A percentile compares a stretch with the other conserved stretches of the same genome.
phyloP scores from a whole-genome alignment of 2,329 filamentous ascomycete species.

The Xylaria sp. region DNA sequence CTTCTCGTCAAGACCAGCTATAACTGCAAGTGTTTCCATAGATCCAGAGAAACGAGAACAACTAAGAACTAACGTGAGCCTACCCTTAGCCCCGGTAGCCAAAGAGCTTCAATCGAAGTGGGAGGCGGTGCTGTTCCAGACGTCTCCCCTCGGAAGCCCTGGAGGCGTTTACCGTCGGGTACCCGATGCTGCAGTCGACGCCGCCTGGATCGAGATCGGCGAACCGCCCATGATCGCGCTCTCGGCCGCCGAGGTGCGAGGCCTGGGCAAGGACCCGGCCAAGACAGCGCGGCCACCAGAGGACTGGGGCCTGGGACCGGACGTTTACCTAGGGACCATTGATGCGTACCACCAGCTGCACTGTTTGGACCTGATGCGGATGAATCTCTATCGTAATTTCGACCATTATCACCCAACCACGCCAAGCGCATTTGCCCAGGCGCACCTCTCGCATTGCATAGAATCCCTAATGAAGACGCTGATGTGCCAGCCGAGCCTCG shows the following conservation, averaged over 20 bases:
- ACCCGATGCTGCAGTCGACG: not conserved
- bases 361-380: not conserved
- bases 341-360: not conserved
- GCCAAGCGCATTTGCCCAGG: not conserved
- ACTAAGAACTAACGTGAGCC: not conserved
- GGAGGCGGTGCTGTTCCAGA: not conserved
- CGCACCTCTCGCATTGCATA: not conserved
- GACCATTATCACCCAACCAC: not conserved
- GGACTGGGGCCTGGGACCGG: not conserved
- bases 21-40: not conserved
- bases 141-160: not conserved
- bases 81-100: not conserved
- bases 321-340: not conserved
- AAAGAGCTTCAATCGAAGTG: not conserved
- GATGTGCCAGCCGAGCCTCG: not conserved
- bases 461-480: not conserved
- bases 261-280: not conserved
- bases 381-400: not conserved
- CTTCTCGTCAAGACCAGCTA: not conserved
- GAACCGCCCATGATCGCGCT: not conserved
- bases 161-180: not conserved
- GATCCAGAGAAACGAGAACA: not conserved
- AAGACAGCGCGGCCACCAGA: not conserved
- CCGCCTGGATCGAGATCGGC: not conserved
- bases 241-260: not conserved